Conservation (phyloP, 345 rosid species). For the Triadica sebifera region DNA sequence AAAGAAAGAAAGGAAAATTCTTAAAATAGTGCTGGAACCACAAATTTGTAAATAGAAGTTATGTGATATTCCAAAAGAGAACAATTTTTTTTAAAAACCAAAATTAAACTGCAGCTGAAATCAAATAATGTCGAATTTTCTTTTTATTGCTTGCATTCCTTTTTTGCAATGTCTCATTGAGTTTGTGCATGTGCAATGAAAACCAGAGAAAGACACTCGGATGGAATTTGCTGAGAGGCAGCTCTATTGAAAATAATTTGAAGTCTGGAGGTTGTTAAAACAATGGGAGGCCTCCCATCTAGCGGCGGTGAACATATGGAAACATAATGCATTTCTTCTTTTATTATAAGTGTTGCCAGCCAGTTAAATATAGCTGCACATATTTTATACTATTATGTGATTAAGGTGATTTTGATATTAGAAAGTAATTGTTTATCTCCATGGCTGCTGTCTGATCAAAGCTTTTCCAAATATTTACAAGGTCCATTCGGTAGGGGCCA, state of each 20-base stretch:
- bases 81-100: neutral
- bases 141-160: neutral
- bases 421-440: neutral
- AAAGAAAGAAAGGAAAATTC: too few relatives aligned
- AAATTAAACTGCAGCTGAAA: neutral
- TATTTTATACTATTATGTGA: neutral
- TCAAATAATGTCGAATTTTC: neutral
- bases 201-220: neutral
- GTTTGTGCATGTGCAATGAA: neutral
- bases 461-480: slow-evolving; percentile 20
- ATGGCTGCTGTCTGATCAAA: neutral
- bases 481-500: slow-evolving; percentile 88
- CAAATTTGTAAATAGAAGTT: neutral
- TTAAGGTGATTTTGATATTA: neutral
- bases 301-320: neutral
- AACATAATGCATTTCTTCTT: neutral
- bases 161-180: too few relatives aligned
- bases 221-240: neutral
- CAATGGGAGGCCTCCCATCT: neutral
- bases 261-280: neutral
- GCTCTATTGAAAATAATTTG: neutral
- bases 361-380: neutral
- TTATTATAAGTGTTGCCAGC: neutral
- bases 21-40: too few relatives aligned
- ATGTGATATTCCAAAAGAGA: neutral